Percentiles rank a stretch among this genome's conserved stretches.
These are phyloP conservation scores for Aspergillus incahuasiensis DNA, from an alignment of 495 filamentous ascomycete species.

Conservation along the genomic window DNA sequence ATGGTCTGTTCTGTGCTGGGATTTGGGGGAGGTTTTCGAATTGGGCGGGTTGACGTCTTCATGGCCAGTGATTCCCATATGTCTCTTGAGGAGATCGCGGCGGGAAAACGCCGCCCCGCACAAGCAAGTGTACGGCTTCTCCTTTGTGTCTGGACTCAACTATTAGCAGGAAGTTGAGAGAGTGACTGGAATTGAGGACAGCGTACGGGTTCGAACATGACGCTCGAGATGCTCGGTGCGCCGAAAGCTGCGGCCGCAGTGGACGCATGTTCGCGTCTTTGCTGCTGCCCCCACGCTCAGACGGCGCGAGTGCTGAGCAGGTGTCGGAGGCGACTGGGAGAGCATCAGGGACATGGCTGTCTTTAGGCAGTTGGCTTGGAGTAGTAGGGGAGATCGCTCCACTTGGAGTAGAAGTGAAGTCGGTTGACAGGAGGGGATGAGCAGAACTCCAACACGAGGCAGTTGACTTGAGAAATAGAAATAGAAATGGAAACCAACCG, in stretches of 20 bases:
- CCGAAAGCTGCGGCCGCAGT: slow-evolving; percentile 40
- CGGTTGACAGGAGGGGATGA: neutral
- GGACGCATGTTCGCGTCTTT: slow-evolving; percentile 36
- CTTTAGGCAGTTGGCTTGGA: neutral
- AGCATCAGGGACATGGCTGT: neutral
- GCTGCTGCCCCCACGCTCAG: slow-evolving; percentile 19
- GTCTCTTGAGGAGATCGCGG: slow-evolving; percentile 50
- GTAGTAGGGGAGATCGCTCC: slow-evolving; percentile 5
- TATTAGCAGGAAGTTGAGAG: too few species aligned
- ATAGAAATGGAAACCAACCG: neutral
- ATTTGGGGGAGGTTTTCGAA: slow-evolving; percentile 23
- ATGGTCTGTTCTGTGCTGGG: slow-evolving; percentile 22
- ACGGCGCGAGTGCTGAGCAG: slow-evolving; percentile 17
- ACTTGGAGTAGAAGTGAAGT: slow-evolving; percentile 5
- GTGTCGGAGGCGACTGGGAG: neutral
- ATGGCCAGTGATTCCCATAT: slow-evolving; percentile 43
- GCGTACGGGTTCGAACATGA: slow-evolving; percentile 51
- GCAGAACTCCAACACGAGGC: neutral
- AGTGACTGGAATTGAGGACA: too few species aligned
- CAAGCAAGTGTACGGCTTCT: slow-evolving; percentile 52
- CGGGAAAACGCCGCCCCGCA: slow-evolving; percentile 52
- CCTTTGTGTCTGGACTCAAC: slow-evolving; percentile 42
- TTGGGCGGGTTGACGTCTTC: slow-evolving; percentile 19
- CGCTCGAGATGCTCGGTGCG: slow-evolving; percentile 50
- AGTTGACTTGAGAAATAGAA: neutral